Conservation (phyloP, 805 yeast species). For the Hanseniaspora valbyensis region DNA sequence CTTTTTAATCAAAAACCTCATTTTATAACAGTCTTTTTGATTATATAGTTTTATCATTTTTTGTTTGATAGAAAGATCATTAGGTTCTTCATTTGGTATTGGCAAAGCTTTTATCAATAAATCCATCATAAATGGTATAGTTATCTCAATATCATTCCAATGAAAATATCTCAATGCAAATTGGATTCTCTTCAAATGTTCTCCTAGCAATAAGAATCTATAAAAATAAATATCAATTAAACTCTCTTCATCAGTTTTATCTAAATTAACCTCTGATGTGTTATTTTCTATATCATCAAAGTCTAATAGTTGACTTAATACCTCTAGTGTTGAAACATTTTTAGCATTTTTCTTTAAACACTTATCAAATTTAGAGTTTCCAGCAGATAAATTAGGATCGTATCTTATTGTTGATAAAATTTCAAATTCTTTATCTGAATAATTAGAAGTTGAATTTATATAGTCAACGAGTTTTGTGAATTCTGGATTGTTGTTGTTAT, state of each 20-base stretch:
- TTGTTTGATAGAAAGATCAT: constrained; percentile 9
- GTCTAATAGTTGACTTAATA: no score
- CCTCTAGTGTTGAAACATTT: not conserved
- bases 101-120: constrained; percentile 33
- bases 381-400: constrained; percentile 43
- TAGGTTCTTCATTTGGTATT: constrained; percentile 1
- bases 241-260: constrained; percentile 3
- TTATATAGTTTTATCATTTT: constrained; percentile 22
- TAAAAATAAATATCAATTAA: constrained; percentile 20
- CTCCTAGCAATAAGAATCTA: constrained; percentile 50
- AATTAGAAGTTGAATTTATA: not conserved
- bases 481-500: no score
- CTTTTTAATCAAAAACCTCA: constrained; percentile 37
- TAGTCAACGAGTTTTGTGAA: not conserved
- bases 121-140: constrained; percentile 34
- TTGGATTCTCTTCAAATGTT: constrained; percentile 52
- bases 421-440: constrained; percentile 34
- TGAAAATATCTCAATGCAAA: constrained; percentile 46
- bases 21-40: constrained; percentile 33
- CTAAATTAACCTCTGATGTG: not conserved
- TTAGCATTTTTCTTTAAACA: no score
- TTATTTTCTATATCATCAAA: no score
- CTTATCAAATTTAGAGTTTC: not conserved
- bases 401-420: constrained; percentile 64
- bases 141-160: constrained; percentile 34